Percentiles rank a stretch among this genome's conserved stretches.
phyloP scores from a whole-genome alignment of 331 rosid species.

The Malus hybrid region DNA sequence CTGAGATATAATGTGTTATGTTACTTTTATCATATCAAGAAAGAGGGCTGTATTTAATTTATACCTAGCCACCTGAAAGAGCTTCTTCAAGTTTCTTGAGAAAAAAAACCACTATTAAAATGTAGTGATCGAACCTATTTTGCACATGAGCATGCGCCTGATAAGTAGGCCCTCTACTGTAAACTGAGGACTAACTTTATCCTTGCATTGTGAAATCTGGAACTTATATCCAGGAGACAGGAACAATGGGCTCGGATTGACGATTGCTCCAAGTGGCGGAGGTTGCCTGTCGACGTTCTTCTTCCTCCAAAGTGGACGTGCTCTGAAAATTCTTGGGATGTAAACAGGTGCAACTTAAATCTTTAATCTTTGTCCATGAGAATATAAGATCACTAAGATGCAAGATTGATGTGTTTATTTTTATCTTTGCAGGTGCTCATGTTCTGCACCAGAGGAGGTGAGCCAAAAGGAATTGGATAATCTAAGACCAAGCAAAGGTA shows the following conservation, averaged over 20 bases:
- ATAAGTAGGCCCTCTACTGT: not conserved
- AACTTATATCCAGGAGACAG: slow-evolving; percentile 44
- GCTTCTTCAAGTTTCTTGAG: not conserved
- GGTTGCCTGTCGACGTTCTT: slow-evolving; percentile 69
- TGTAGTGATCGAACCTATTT: not conserved
- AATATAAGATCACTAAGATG: not conserved
- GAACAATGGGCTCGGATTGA: slow-evolving; percentile 95
- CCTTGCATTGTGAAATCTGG: not conserved
- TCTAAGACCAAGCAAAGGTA: slow-evolving; percentile 64
- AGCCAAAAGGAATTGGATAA: slow-evolving; percentile 61
- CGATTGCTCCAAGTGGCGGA: slow-evolving; percentile 94
- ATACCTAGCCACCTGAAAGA: not conserved
- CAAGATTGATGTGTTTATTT: slow-evolving; percentile 1
- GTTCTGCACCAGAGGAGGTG: slow-evolving; percentile 65
- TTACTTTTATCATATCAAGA: not conserved
- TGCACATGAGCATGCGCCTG: slow-evolving; percentile 1
- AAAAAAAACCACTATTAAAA: not conserved
- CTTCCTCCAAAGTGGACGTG: slow-evolving; percentile 97
- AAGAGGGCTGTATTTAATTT: not conserved
- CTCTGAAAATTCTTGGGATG: slow-evolving; percentile 78
- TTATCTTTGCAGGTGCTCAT: slow-evolving; percentile 44
- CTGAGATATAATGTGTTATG: not conserved
- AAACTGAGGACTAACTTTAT: not conserved
- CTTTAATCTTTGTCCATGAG: not conserved
- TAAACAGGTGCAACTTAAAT: slow-evolving; percentile 49